These are phyloP conservation scores for Gnomoniopsis sp. DNA, from an alignment of 2,329 filamentous ascomycete genomes.

Conservation along the genomic window DNA sequence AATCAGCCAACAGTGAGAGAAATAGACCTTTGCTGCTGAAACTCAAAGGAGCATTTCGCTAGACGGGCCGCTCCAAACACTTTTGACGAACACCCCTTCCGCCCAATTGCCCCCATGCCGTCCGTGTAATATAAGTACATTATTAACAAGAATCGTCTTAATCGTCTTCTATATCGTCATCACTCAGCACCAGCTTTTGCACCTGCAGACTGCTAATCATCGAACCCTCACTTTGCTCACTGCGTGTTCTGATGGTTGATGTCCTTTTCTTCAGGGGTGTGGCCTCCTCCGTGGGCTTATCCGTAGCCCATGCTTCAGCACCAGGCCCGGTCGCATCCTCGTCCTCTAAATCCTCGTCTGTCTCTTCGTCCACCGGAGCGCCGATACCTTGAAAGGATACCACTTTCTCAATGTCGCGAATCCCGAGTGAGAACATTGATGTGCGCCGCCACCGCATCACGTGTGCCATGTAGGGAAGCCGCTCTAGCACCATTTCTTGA, in stretches of 20 bases:
- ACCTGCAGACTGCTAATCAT: constrained; percentile 44
- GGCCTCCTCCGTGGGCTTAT: constrained; percentile 53
- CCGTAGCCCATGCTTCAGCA: constrained; percentile 58
- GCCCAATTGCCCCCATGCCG: background rate
- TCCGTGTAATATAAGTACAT: background rate
- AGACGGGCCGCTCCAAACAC: background rate
- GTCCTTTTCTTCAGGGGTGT: constrained; percentile 46
- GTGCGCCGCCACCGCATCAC: constrained; percentile 51
- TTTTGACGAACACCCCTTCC: background rate
- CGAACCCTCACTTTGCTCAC: constrained; percentile 23
- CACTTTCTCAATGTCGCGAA: constrained; percentile 63
- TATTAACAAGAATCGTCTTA: constrained; percentile 21
- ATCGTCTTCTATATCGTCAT: constrained; percentile 81
- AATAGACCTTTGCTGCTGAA: too few relatives aligned
- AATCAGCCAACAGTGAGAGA: too few relatives aligned
- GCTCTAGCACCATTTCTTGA: constrained; percentile 75
- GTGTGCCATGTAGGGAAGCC: constrained; percentile 78
- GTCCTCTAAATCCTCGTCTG: constrained; percentile 41
- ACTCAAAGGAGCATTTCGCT: too few relatives aligned
- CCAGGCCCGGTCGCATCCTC: constrained; percentile 25
- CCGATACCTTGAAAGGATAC: constrained; percentile 62
- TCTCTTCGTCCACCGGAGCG: constrained; percentile 34
- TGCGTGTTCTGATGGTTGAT: constrained; percentile 24
- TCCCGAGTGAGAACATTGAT: constrained; percentile 32
- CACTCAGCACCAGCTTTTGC: constrained; percentile 69